Evolutionary conservation across 495 filamentous ascomycete genomes (phyloP), one percentile per base, ranked within the genome.

Genomic region (Penicillium pulvis): DNA sequence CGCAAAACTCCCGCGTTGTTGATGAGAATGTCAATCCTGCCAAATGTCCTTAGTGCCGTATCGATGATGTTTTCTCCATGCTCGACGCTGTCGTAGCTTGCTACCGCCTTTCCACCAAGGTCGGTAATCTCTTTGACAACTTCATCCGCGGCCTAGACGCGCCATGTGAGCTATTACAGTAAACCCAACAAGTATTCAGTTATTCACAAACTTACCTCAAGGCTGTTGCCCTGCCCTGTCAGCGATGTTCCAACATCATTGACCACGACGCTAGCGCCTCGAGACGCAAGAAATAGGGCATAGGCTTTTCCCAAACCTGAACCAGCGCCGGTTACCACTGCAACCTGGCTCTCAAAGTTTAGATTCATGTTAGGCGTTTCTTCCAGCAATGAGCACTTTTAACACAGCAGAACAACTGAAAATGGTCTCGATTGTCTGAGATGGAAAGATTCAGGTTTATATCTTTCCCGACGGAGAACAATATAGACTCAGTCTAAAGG

Each of bases 1-100:
- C 94, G 89, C 55, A 98, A 83, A 68, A 98, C 98, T 69, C 94
- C 94, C 57, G 94, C 94, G 71, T 98, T 98, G 84, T 98, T 98
- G 74, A 98, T 85, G 62, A 98, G 87, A 51, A 98, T 80, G 76
- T 98, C 94, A 71, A 98, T 85, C 61, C 93, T 88, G 62, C 94
- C 95, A 67, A 92, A 98, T 61, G 81, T 83, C 79, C 93, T 85
- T 67, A 98, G 91, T 62, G 94, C 95, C 17, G 94, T 97, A 56
- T 97, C 89, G 79, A 98, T 96, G 74, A 98, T 98, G 69, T 80
- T 85, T 43, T 98, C 95, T 61, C 94, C 94, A 69, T 94, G 83
- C 78, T 92, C 90, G 66, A 98, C 94, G 75, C 88, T 93, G 85
- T 98, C 89, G 80, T 98, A 98, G 83, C 96, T 98, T 70, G 95